Base-by-base conservation (phyloP, 805 yeast species). In the Candida caryicola region DNA sequence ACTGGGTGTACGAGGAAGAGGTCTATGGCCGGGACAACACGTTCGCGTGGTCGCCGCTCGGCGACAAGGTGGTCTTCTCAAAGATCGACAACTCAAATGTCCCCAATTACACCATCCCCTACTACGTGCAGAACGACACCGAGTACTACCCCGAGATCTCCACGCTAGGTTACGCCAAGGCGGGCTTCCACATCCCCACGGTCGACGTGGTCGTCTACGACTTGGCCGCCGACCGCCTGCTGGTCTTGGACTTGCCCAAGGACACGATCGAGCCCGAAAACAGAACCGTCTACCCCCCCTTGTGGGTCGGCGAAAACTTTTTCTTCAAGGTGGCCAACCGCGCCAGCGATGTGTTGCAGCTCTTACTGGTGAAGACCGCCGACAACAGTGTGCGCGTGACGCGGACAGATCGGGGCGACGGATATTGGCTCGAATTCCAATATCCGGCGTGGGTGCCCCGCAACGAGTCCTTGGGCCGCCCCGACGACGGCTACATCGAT, bases 1-100 rank as follows among this genome's bases (percentile, higher is more conserved):
- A 85, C 52, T 85, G 95, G 93, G 81, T 85, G 1, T 85, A 85
- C 56, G 95, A 85, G 55, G 95, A 85, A 52, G 95, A 85, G 51
- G 85, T 85, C 1, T 59, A 80, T 9, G 72, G 71, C 0, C 50
- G 62, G 12, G 90, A 82, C 44, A 60, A 56, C 25, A 78, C 84
- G 0, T 62, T 84, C 9, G 84, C 88, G 85, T 85, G 91, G 89
- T 64, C 81, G 12, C 81, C 83, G 1, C 77, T 79, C 45, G 85
- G 81, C 46, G 55, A 76, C 1, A 64, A 64, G 37, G 44, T 84
- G 33, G 64, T 81, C 0, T 85, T 66, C 49, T 70, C 82, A 43
- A 71, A 64, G 45, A 69, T 76, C 16, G 72, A 85, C 49, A 90
- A 84, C 45, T 69, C 83, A 0, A 51, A 65, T 0, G 93, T 85